Evolutionary conservation across 805 yeast genomes (phyloP), one percentile per base, ranked within the genome.

Genomic region (Candida dendrica): DNA sequence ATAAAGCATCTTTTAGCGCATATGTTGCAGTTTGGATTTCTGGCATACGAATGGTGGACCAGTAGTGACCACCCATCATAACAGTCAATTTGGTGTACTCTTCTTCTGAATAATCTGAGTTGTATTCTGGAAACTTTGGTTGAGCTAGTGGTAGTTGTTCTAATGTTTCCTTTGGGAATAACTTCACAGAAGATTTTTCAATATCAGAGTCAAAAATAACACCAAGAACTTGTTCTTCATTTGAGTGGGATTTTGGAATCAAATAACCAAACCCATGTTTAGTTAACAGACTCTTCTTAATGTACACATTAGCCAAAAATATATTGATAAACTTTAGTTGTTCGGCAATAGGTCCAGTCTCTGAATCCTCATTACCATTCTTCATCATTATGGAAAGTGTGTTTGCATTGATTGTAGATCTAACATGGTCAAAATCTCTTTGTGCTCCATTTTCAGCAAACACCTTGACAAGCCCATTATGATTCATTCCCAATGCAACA

Each of bases 161-260:
- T 36, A 58, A 46, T 5, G 45, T 30, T 6, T 43, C 38, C 6
- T 16, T 24, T 15, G 36, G 15, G 20, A 51, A 49, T 13, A 70
- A 45, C 1, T 64, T 63, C 16, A 53, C 50, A 34, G 75, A 62
- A 39, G 78, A 74, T 49, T 75, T 72, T 53, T 85, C 93, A 18
- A 87, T 76, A 42, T 87, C 88, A 1, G 96, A 86, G 60, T 91
- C 98, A 63, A 83, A 91, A 16, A 93, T 88, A 6, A 88, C 87
- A 3, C 98, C 98, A 26, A 91, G 66, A 14, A 89, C 63, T 16
- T 74, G 68, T 38, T 77, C 79, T 3, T 72, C 68, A 48, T 81
- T 79, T 6, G 49, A 38, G 34, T 58, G 55, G 3, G 63, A 50
- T 41, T 58, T 52, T 7, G 98, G 98, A 9, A 90, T 84, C 37